Evolutionary conservation across 495 filamentous ascomycete genomes (phyloP), one percentile per base, ranked within the genome.

Genomic region (Trichoderma orchidacearum): DNA sequence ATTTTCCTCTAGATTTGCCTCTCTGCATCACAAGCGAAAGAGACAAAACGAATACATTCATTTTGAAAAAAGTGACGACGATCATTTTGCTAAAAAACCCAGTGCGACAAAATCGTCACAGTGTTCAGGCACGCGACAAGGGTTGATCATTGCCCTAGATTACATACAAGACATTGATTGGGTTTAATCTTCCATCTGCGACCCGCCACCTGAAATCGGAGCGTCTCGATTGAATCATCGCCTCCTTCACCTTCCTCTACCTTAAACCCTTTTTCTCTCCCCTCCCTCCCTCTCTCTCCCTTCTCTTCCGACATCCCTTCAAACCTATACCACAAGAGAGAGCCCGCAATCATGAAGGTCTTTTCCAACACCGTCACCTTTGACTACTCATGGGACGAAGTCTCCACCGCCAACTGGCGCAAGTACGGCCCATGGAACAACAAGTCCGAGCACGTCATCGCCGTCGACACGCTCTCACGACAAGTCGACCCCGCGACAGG

Each of bases 351-450:
- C 18, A 98, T 98, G 93, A 95, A 92, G 78, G 86, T 98, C 66
- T 98, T 96, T 67, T 85, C 89, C 31, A 89, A 87, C 58, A 73
- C 73, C 30, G 89, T 86, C 70, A 89, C 87, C 21, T 97, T 96
- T 74, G 80, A 96, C 70, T 98, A 98, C 76, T 90, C 90, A 27
- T 98, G 93, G 92, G 86, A 91, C 62, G 94, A 96, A 70, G 94
- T 97, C 31, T 95, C 90, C n/a, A 89, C 89, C n/a, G 89, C 86
- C 62, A 98, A 97, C 79, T 98, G 93, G 93, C 84, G 84, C 52
- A 98, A 98, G 71, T 98, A 98, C 75, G 94, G 88, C 68, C 90
- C 91, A 30, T 96, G 93, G 93, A 98, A 98, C 73, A 82, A 96
- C 61, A 90, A 94, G 70, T 87, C 85, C 1, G 87, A 87, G 28